Evolutionary conservation across 805 yeast species (phyloP), one percentile per base, ranked within the genome.

Genomic region (Groenewaldozyma tartarivorans): DNA sequence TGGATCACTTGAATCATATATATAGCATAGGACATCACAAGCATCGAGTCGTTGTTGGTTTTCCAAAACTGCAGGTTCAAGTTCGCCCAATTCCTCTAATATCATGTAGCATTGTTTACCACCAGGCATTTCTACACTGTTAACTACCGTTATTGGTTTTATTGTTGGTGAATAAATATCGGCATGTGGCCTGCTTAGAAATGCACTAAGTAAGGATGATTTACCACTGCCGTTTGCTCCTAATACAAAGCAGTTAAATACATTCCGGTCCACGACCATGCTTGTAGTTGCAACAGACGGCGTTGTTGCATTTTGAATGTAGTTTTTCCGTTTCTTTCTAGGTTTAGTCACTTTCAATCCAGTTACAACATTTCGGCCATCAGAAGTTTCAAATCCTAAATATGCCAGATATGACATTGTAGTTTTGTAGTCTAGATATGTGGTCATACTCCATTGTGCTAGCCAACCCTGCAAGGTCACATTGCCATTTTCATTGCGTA

Each of bases 361-460:
- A 9, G 66, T 53, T 3, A 55, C 53, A 15, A 41, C 42, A 22
- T 49, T 49, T 9, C 52, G 51, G 9, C 47, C 47, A 19, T 9
- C 5, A 3, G 11, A n/a, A 7, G 53, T 46, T 46, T 84, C 94
- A 55, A 81, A 90, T 0, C 98, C 99, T 42, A 92, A 69, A 62
- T 84, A 85, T 0, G 94, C 95, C 46, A 92, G 62, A 53, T 90
- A 92, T 38, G 86, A 94, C 38, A 92, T 69, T 0, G 97, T 87
- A 1, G 86, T 80, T 50, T 72, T 77, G 55, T 82, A 77, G 52
- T 88, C 95, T 22, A 92, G 64, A 50, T 77, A 87, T 0, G 97
- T 90, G 0, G 96, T 86, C 83, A 92, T 82, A 51, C 90, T 81
- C 99, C 99, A 92, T 54, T 90, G 97, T 0, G 98, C 98, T 30